Evolutionary conservation across 306 rosid species (phyloP), one percentile per base, ranked within the genome.

Genomic region (Gleditsia sinensis): DNA sequence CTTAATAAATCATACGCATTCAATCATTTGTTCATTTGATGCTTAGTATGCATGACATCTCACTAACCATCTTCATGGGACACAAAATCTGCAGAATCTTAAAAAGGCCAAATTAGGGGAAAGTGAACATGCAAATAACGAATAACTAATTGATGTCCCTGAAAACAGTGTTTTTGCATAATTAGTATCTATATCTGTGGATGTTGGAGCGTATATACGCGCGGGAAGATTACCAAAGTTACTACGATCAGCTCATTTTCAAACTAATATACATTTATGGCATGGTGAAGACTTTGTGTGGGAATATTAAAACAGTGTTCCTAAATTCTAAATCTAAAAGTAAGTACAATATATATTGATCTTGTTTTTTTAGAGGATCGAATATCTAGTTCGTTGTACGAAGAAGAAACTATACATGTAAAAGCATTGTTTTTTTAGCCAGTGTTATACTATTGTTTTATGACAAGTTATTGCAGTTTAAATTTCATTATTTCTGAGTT

Each of bases 51-150:
- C 28, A 19, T 67, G 73, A 78, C 75, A 77, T 73, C 76, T 83
- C 72, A 81, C 81, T 74, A 78, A 80, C 75, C 72, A 75, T 77
- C 67, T 58, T 65, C 82, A 64, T 43, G 82, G 69, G 71, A 79
- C 53, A 46, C 80, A 74, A 85, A 88, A 73, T 83, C 77, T 76
- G 62, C 72, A 78, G 78, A 80, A 82, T 81, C 86, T 78, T 55
- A 75, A 34, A n/a, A 81, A 63, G 72, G 69, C 33, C 81, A 83
- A 78, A 57, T 46, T 67, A 50, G 74, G 80, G 74, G 43, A 86
- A 84, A 59, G 76, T 34, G 61, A 51, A 13, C 69, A 66, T 64
- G 39, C 49, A 69, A 60, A 56, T 57, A 71, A 72, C 46, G 68
- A 42, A 74, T 33, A 55, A 48, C 28, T 46, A 51, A 61, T 66